Evolutionary conservation across 176 grass and related monocot genomes (phyloP), one percentile per base, ranked within the genome.

Genomic region (Pharus latifolius): DNA sequence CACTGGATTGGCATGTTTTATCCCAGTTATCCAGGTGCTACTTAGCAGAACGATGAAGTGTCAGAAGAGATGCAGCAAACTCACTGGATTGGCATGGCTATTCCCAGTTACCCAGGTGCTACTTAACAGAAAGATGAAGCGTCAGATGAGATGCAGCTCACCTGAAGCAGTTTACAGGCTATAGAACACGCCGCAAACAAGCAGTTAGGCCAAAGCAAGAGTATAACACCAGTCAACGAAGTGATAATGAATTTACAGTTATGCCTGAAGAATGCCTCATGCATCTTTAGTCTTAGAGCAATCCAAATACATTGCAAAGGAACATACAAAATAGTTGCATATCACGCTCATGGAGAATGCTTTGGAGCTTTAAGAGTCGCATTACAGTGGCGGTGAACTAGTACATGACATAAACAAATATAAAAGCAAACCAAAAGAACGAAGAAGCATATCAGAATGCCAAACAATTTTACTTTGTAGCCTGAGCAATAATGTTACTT

Each of bases 401-500:
- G 60, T 78, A 35, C 71, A 78, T 68, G 62, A 60, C 14, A 55
- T 64, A 53, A 65, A 69, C 46, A 42, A 78, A 69, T 54, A 82
- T 51, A 50, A 61, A 11, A 22, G 25, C 17, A 57, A 49, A 17
- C 14, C 31, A 28, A 27, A 56, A 50, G 23, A 69, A 10, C 25
- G 11, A 42, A 26, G 19, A 42, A 49, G 54, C 27, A 53, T 48
- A 37, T 45, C 25, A 67, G 44, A 33, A 17, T 33, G 32, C 6
- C 12, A 5, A 7, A 78, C 27, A 46, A 7, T 75, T 59, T 80
- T 77, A 96, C 76, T 91, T 96, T 23, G 84, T 76, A 37, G 88
- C 88, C 71, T 96, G 87, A 13, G 84, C 81, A 62, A 96, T 91
- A 40, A 91, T 96, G 63, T 85, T 96, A 56, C 85, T 91, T 70